A percentile compares a stretch with the other conserved stretches of the same genome.
These are phyloP conservation scores for Naegleria fowleri DNA, from an alignment of 208 protist species.

Conservation along the genomic window DNA sequence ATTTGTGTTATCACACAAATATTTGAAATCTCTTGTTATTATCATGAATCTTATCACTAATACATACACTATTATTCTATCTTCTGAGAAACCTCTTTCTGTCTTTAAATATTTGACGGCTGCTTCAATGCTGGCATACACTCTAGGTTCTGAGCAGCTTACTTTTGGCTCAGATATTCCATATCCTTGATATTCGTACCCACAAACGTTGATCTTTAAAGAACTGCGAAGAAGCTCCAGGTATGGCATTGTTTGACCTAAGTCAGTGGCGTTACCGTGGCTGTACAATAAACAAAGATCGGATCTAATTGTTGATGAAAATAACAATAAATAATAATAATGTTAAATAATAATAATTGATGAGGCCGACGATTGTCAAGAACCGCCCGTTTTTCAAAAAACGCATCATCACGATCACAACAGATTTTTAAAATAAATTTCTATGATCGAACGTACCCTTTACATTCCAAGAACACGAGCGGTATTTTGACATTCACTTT, in stretches of 20 bases:
- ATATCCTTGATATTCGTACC: slow-evolving; percentile 26
- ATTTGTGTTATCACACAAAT: background rate
- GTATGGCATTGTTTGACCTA: slow-evolving; percentile 22
- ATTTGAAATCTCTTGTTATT: background rate
- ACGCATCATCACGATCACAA: background rate
- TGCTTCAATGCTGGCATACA: background rate
- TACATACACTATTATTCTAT: slow-evolving; percentile 22
- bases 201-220: slow-evolving; percentile 18
- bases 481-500: background rate
- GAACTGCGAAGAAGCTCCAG: background rate
- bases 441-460: background rate
- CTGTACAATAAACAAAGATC: slow-evolving; percentile 25
- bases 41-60: too few species aligned
- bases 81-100: background rate
- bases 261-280: slow-evolving; percentile 21
- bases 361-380: too few species aligned
- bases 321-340: background rate
- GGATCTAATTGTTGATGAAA: background rate
- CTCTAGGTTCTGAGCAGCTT: background rate
- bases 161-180: background rate
- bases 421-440: background rate
- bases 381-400: background rate
- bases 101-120: background rate
- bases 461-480: background rate
- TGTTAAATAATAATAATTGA: background rate